phyloP scores from a whole-genome alignment of 176 grass and related monocot genomes.

The Zoysia pacifica region DNA sequence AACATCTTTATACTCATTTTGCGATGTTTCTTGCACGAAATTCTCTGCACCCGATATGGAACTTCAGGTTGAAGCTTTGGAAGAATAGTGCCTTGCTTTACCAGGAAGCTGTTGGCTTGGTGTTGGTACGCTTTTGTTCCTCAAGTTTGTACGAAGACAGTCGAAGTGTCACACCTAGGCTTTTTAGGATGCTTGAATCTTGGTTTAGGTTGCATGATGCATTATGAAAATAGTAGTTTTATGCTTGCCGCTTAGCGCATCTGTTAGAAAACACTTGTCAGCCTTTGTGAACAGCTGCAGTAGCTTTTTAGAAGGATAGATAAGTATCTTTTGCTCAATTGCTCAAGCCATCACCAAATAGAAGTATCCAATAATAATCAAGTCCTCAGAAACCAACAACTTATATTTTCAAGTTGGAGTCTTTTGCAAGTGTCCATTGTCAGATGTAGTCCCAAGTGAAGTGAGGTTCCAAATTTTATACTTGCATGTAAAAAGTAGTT shows the following conservation, averaged over 20 bases:
- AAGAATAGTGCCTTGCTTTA: constrained; percentile 54
- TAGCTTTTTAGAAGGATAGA: constrained; percentile 25
- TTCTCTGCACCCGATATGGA: constrained; percentile 36
- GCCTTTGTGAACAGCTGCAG: constrained; percentile 26
- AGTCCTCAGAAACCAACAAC: not conserved
- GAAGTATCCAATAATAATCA: constrained; percentile 16
- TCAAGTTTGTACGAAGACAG: constrained; percentile 1
- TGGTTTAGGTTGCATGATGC: constrained; percentile 34
- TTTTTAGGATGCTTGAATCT: constrained; percentile 26
- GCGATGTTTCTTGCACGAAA: constrained; percentile 75
- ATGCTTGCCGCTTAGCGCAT: constrained; percentile 23
- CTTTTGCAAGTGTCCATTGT: not conserved
- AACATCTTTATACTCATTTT: constrained; percentile 40
- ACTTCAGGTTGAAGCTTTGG: constrained; percentile 57
- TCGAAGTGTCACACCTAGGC: constrained; percentile 1
- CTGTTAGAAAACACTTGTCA: constrained; percentile 41
- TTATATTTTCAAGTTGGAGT: constrained; percentile 10
- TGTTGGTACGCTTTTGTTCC: constrained; percentile 41
- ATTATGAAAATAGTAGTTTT: constrained; percentile 25
- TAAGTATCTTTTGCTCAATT: constrained; percentile 47
- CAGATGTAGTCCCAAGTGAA: not conserved
- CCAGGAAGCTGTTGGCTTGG: constrained; percentile 45
- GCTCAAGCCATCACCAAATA: constrained; percentile 38
- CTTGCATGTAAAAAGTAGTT: not conserved
- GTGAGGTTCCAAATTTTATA: not conserved